Evolutionary conservation across 2,329 filamentous ascomycete genomes (phyloP).

Genomic region (Epichloe coenophiala): DNA sequence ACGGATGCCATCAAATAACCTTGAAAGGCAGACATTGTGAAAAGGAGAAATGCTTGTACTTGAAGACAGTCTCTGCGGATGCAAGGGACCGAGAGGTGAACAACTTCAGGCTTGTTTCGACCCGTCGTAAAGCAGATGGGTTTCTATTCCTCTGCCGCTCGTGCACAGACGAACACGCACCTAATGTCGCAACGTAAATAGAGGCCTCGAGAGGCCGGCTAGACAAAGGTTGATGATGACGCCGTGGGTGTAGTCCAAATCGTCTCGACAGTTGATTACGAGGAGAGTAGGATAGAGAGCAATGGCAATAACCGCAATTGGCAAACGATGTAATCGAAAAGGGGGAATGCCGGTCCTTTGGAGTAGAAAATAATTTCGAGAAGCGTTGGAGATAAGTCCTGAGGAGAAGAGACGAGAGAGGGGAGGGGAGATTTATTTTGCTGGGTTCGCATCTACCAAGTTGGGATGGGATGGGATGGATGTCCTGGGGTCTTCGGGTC

Average conservation of each 20-base stretch:
- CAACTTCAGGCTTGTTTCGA: no score
- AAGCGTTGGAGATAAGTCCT: neutral
- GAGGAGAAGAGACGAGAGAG: neutral
- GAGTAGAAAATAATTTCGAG: neutral
- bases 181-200: no score
- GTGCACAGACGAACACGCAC: no score
- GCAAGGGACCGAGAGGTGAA: no score
- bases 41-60: neutral
- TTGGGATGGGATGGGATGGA: no score
- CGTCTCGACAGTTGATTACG: neutral
- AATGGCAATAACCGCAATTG: neutral
- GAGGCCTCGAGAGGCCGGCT: no score
- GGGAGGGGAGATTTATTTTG: slow-evolving; percentile 2
- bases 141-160: neutral
- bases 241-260: neutral
- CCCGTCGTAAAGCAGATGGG: no score
- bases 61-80: neutral
- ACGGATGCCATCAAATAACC: slow-evolving; percentile 40
- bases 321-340: neutral
- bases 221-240: no score
- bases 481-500: no score
- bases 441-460: neutral
- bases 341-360: neutral
- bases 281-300: neutral
- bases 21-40: slow-evolving; percentile 14